A percentile compares a stretch with the other conserved stretches of the same genome.
Evolutionary conservation across 352 stramenopile genomes (phyloP).

Genomic region (Phytopythium cucurbitacearum): DNA sequence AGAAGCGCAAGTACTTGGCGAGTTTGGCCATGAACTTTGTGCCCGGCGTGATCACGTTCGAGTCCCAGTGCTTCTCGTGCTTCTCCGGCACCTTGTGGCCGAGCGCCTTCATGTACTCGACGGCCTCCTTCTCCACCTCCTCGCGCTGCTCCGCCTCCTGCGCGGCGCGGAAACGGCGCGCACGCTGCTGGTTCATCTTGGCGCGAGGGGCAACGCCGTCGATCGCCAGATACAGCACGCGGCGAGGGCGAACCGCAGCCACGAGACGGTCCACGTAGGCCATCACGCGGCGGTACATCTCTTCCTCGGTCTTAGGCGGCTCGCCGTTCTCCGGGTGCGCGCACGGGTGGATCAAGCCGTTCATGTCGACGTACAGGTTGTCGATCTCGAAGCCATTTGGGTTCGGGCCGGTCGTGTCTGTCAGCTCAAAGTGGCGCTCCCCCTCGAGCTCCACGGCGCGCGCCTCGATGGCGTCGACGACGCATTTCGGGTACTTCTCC

Average conservation of each 20-base stretch:
- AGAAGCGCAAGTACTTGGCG: constrained; percentile 88
- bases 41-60: constrained; percentile 99
- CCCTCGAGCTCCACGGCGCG: constrained; percentile 76
- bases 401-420: constrained; percentile 84
- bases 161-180: constrained; percentile 94
- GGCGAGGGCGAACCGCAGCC: constrained; percentile 90
- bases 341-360: constrained; percentile 99
- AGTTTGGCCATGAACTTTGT: constrained; percentile 98
- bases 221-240: constrained; percentile 98
- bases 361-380: constrained; percentile 99
- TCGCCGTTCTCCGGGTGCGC: constrained; percentile 94
- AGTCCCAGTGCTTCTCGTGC: constrained; percentile 93
- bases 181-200: constrained; percentile 99
- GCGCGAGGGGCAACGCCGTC: constrained; percentile 97
- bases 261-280: constrained; percentile 97
- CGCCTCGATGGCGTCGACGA: constrained; percentile 88
- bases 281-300: constrained; percentile 98
- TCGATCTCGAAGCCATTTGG: constrained; percentile 95
- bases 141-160: constrained; percentile 93
- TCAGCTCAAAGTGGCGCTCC: constrained; percentile 75
- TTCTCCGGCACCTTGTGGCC: constrained; percentile 77
- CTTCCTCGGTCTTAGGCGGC: constrained; percentile 92
- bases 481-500: constrained; percentile 98
- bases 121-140: constrained; percentile 91
- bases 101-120: constrained; percentile 90